Percentiles rank a stretch among this genome's conserved stretches.
Evolutionary conservation across 176 grass and related monocot species (phyloP).

Genomic region (Triticum turgidum): DNA sequence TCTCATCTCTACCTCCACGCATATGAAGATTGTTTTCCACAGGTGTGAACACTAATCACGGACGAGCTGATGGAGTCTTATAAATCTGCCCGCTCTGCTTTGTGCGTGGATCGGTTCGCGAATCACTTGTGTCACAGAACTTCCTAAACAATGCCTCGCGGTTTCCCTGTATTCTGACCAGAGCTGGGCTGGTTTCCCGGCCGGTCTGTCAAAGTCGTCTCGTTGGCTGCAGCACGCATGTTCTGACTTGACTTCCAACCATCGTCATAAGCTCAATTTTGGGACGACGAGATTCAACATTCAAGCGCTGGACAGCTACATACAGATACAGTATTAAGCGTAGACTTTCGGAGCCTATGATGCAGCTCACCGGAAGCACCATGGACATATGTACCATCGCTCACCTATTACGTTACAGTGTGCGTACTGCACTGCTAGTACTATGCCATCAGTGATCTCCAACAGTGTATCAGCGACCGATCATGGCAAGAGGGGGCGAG

Average conservation of each 20-base stretch:
- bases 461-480: background rate
- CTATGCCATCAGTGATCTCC: background rate
- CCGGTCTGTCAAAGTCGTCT: background rate
- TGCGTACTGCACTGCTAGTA: background rate
- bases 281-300: background rate
- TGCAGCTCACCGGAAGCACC: background rate
- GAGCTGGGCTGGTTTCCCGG: background rate
- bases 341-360: background rate
- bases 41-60: background rate
- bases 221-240: background rate
- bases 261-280: background rate
- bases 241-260: background rate
- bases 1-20: background rate
- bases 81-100: background rate
- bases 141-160: background rate
- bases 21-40: conserved; percentile 49
- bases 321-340: background rate
- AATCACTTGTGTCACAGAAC: background rate
- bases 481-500: background rate
- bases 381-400: background rate
- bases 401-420: background rate
- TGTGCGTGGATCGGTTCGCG: background rate
- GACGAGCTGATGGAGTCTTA: background rate
- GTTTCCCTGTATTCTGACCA: background rate
- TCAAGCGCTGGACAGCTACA: background rate